Evolutionary conservation across 1,284 basidiomycete genomes (phyloP).

Genomic region (Baeospora myosura): DNA sequence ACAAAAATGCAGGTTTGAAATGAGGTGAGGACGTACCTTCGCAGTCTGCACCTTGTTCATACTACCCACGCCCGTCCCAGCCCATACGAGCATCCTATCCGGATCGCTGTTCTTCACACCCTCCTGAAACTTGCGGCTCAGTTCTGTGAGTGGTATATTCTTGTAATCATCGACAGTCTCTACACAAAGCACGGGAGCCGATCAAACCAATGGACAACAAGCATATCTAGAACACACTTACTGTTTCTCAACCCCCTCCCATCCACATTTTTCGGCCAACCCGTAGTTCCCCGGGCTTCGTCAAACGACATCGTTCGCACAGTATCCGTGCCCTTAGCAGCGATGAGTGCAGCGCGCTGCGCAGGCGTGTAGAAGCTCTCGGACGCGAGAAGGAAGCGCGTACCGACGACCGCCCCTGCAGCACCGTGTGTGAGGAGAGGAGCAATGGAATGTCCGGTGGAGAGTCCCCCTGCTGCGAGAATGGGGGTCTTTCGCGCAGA

Average conservation of each 20-base stretch:
- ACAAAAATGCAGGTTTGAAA: neutral
- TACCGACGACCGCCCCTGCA: slow-evolving; percentile 60
- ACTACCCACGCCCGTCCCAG: slow-evolving; percentile 59
- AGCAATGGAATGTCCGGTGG: slow-evolving; percentile 55
- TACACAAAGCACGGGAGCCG: no score
- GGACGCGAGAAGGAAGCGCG: slow-evolving; percentile 62
- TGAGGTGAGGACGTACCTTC: slow-evolving; percentile 33
- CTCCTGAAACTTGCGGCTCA: slow-evolving; percentile 36
- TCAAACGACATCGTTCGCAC: slow-evolving; percentile 66
- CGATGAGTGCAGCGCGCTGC: slow-evolving; percentile 50
- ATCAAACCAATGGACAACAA: slow-evolving; percentile 6
- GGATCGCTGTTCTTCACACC: slow-evolving; percentile 38
- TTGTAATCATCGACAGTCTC: slow-evolving; percentile 54
- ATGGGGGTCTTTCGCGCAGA: slow-evolving; percentile 41
- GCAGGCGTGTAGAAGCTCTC: slow-evolving; percentile 53
- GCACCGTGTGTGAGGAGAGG: slow-evolving; percentile 59
- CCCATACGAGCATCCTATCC: slow-evolving; percentile 57
- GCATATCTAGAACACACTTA: slow-evolving; percentile 17
- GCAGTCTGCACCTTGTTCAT: slow-evolving; percentile 49
- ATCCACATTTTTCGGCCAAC: slow-evolving; percentile 64
- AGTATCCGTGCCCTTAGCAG: slow-evolving; percentile 41
- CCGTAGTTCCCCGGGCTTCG: slow-evolving; percentile 45
- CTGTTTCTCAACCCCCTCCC: slow-evolving; percentile 53
- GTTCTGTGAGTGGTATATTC: slow-evolving; percentile 35
- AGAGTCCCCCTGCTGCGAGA: slow-evolving; percentile 56